Percentiles rank a stretch among this genome's conserved stretches.
Evolutionary conservation across 169 alveolate species (phyloP).

Genomic region (Eimeria nieschulzi): DNA sequence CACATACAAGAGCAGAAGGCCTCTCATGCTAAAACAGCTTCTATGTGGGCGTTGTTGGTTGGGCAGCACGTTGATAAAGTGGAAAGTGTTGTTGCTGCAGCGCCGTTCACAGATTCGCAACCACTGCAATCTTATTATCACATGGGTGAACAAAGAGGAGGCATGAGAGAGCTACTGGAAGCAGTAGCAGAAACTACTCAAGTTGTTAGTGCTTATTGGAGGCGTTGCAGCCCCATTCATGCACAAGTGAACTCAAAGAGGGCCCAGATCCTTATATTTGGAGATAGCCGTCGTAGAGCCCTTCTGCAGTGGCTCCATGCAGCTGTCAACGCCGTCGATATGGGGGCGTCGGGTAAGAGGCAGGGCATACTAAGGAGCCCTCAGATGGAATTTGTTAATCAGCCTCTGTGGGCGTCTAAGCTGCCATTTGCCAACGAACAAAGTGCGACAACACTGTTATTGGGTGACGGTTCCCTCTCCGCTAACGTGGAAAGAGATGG

Average conservation of each 20-base stretch:
- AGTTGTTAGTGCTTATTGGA: constrained; percentile 45
- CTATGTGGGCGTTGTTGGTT: constrained; percentile 52
- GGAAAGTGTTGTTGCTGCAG: constrained; percentile 1
- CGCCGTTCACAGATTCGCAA: neutral
- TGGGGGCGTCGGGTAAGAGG: constrained; percentile 38
- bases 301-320: constrained; percentile 53
- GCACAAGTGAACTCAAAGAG: constrained; percentile 29
- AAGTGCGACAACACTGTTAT: neutral
- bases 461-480: neutral
- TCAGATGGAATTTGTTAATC: constrained; percentile 2
- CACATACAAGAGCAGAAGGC: constrained; percentile 21
- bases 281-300: constrained; percentile 61
- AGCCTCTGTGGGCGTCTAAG: constrained; percentile 66
- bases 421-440: constrained; percentile 38
- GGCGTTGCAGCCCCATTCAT: constrained; percentile 32
- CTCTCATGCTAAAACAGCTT: neutral
- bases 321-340: constrained; percentile 23
- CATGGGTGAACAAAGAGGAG: neutral
- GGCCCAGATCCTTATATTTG: constrained; percentile 36
- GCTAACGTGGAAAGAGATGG: neutral
- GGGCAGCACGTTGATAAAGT: constrained; percentile 19
- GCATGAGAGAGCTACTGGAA: neutral
- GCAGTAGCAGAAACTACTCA: constrained; percentile 28
- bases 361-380: constrained; percentile 47
- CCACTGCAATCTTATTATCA: neutral